These are phyloP conservation scores for Paecilomyces variotii DNA, from an alignment of 2,329 filamentous ascomycete species.

Conservation along the genomic window DNA sequence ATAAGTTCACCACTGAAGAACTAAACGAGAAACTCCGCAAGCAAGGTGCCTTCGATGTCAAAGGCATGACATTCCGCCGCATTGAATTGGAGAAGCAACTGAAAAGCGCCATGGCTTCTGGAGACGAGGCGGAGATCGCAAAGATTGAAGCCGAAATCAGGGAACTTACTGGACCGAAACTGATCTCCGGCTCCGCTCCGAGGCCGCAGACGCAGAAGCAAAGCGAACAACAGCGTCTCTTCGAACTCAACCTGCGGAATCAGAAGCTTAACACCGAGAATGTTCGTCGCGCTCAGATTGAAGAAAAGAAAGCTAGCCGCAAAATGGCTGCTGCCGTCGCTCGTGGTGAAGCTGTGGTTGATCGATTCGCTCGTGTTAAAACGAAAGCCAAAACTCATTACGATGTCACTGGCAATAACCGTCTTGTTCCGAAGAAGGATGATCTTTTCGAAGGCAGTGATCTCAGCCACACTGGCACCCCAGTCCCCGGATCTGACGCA, in stretches of 20 bases:
- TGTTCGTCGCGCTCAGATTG: conserved; percentile 82
- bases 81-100: conserved; percentile 58
- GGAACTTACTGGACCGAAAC: conserved; percentile 47
- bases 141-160: conserved; percentile 43
- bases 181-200: conserved; percentile 62
- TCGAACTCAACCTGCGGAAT: conserved; percentile 76
- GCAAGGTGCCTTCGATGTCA: conserved; percentile 59
- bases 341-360: conserved; percentile 52
- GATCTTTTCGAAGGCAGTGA: conserved; percentile 42
- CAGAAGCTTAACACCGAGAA: conserved; percentile 77
- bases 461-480: conserved; percentile 41
- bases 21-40: conserved; percentile 70
- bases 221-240: conserved; percentile 72
- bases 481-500: conserved; percentile 43
- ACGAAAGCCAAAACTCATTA: conserved; percentile 62
- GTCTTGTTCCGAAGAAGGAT: conserved; percentile 25
- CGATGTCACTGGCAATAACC: conserved; percentile 46
- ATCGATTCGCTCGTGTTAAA: conserved; percentile 53
- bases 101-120: conserved; percentile 56
- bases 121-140: conserved; percentile 52
- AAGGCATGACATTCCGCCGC: conserved; percentile 60
- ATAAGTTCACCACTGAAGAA: conserved; percentile 74
- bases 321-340: conserved; percentile 54
- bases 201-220: conserved; percentile 49
- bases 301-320: conserved; percentile 61